These are phyloP conservation scores for Xerocomellus chrysenteron DNA, from an alignment of 768 basidiomycete species.

Conservation along the genomic window DNA sequence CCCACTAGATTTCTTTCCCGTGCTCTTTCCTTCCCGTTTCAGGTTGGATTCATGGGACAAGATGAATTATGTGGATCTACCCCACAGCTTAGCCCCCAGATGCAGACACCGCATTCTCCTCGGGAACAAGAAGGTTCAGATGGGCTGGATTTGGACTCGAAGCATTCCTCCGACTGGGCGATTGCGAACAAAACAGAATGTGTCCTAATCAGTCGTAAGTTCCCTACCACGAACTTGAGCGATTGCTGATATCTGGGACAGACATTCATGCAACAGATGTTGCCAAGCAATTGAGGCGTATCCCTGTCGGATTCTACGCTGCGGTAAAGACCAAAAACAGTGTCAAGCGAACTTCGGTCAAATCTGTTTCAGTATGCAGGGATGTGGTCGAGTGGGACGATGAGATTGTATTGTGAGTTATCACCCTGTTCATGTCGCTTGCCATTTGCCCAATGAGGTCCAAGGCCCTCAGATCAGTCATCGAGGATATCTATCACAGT, in stretches of 20 bases:
- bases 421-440: not conserved
- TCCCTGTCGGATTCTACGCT: not conserved
- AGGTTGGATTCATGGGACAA: not conserved
- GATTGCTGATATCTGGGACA: not conserved
- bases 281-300: no score
- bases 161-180: not conserved
- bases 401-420: not conserved
- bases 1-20: not conserved
- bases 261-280: not conserved
- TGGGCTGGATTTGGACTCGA: not conserved
- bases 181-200: not conserved
- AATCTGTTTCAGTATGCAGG: not conserved
- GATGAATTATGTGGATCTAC: not conserved
- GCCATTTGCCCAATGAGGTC: not conserved
- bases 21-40: not conserved
- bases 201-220: not conserved
- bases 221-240: no score
- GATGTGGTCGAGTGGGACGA: conserved; percentile 2
- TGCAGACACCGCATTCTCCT: no score
- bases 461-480: not conserved
- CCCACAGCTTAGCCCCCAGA: not conserved
- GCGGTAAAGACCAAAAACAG: not conserved
- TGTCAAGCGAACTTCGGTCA: not conserved
- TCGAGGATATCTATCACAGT: not conserved
- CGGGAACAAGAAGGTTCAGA: not conserved